Conservation (phyloP, 1,284 basidiomycete genomes). For the Schizophyllum commune region DNA sequence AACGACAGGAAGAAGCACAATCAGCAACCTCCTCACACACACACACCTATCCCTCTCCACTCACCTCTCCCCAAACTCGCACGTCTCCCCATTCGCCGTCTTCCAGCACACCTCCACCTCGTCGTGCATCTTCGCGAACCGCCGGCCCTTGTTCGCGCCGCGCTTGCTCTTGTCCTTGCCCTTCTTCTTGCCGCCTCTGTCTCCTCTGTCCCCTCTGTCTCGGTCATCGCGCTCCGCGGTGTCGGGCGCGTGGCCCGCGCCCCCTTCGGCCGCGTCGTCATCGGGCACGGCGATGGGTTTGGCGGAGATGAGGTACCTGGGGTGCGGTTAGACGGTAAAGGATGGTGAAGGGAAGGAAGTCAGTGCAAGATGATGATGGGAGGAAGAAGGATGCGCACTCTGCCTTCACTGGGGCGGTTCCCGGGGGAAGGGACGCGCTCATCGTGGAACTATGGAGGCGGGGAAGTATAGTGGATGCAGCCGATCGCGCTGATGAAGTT, state of each 20-base stretch:
- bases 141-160: slow-evolving; percentile 74
- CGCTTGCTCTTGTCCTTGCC: slow-evolving; percentile 63
- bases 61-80: slow-evolving; percentile 59
- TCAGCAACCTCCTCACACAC: too few relatives aligned
- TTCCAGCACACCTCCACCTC: slow-evolving; percentile 73
- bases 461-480: not conserved
- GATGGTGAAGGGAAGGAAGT: not conserved
- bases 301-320: slow-evolving; percentile 52
- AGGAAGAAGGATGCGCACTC: slow-evolving; percentile 42
- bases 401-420: slow-evolving; percentile 68
- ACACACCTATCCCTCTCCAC: slow-evolving; percentile 26
- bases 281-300: slow-evolving; percentile 35
- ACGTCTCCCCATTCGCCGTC: slow-evolving; percentile 54
- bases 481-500: not conserved
- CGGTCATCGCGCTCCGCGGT: slow-evolving; percentile 1
- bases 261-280: slow-evolving; percentile 73
- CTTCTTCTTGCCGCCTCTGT: slow-evolving; percentile 27
- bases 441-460: slow-evolving; percentile 1
- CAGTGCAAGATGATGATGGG: not conserved
- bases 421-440: slow-evolving; percentile 24
- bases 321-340: not conserved
- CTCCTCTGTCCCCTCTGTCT: not conserved
- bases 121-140: slow-evolving; percentile 65
- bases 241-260: slow-evolving; percentile 32
- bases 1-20: too few relatives aligned